phyloP scores from a whole-genome alignment of 805 yeast species.

The Wickerhamia fluorescens region DNA sequence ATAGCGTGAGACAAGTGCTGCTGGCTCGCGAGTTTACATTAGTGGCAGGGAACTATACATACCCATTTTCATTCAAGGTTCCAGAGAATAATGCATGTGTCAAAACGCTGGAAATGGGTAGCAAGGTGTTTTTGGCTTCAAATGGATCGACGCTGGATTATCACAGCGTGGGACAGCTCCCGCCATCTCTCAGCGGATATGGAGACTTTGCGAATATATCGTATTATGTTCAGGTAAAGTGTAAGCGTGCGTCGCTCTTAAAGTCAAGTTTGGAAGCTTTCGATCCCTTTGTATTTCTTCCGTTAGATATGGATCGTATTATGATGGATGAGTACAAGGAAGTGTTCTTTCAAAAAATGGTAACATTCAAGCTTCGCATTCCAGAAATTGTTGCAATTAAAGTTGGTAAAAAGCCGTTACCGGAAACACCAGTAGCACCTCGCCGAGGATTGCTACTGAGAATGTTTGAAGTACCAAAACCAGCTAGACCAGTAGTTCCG shows the following conservation, averaged over 20 bases:
- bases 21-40: conserved; percentile 38
- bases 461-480: conserved; percentile 12
- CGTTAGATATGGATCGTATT: conserved; percentile 32
- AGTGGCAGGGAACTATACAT: conserved; percentile 44
- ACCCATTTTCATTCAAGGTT: conserved; percentile 41
- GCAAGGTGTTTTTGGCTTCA: conserved; percentile 12
- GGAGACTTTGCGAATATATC: conserved; percentile 34
- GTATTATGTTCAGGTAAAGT: conserved; percentile 57
- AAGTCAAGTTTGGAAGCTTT: conserved; percentile 39
- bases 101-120: conserved; percentile 26
- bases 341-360: conserved; percentile 39
- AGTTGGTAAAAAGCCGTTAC: conserved; percentile 13
- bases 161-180: conserved; percentile 23
- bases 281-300: conserved; percentile 49
- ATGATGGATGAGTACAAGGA: conserved; percentile 23
- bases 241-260: conserved; percentile 44
- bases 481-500: conserved; percentile 1
- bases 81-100: conserved; percentile 38
- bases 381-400: conserved; percentile 32
- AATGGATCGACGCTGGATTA: conserved; percentile 7
- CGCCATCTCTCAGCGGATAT: conserved; percentile 27
- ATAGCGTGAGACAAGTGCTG: conserved; percentile 38
- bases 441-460: conserved; percentile 22
- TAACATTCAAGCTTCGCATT: conserved; percentile 30
- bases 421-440: conserved; percentile 10